A percentile compares a stretch with the other conserved stretches of the same genome.
Evolutionary conservation across 78 protist species (phyloP).

Genomic region (Acrasis kona): DNA sequence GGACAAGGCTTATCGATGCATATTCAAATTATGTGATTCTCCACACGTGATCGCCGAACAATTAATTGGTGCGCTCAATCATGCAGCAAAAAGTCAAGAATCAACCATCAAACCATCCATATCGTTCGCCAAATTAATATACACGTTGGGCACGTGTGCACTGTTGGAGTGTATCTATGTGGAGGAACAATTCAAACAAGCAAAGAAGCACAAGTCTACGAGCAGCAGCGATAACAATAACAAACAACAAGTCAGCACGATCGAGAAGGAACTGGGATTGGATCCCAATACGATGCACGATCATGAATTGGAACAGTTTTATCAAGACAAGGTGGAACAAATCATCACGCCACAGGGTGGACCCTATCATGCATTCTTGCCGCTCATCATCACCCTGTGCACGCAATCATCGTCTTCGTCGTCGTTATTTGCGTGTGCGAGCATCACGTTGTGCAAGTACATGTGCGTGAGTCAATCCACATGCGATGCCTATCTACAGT

Average conservation of each 20-base stretch:
- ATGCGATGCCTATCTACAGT: slow-evolving; percentile 46
- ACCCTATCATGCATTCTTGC: no score
- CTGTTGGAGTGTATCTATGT: neutral
- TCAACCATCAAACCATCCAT: neutral
- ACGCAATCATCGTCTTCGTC: no score
- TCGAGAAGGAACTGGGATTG: neutral
- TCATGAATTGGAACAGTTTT: neutral
- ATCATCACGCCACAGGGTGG: no score
- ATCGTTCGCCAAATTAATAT: neutral
- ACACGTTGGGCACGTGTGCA: neutral
- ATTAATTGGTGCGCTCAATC: neutral
- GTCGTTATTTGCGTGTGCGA: neutral
- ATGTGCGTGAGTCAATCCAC: slow-evolving; percentile 47
- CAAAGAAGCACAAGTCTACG: neutral
- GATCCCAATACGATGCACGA: neutral
- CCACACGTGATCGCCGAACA: neutral
- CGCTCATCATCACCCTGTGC: no score
- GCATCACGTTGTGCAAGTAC: slow-evolving; percentile 55
- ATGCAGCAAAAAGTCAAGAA: neutral
- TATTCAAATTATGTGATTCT: neutral
- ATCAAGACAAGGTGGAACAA: no score
- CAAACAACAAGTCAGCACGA: no score
- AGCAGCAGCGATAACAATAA: neutral
- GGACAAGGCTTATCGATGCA: neutral
- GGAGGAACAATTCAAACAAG: neutral